Conservation (phyloP, 768 basidiomycete species). For the Tulasnella sp. region DNA sequence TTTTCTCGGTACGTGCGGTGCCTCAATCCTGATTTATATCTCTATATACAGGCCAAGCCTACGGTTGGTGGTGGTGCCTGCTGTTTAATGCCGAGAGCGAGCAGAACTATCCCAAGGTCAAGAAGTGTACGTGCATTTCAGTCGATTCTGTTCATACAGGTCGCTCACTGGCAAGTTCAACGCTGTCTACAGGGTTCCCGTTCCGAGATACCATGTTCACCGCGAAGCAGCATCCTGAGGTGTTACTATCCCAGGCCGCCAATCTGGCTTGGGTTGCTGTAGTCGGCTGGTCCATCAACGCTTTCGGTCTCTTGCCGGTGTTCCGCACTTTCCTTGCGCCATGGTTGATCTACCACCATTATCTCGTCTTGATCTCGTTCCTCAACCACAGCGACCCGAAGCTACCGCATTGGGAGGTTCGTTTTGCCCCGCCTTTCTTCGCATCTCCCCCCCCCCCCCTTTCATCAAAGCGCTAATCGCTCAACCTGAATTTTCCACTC, state of each 20-base stretch:
- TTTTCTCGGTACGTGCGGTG: background rate
- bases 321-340: constrained; percentile 31
- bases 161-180: too few relatives aligned
- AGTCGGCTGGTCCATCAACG: constrained; percentile 25
- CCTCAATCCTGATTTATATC: background rate
- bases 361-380: constrained; percentile 32
- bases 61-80: constrained; percentile 81
- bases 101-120: constrained; percentile 58
- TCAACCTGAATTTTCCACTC: too few relatives aligned
- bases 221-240: constrained; percentile 20
- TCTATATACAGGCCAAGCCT: constrained; percentile 35
- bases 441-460: constrained; percentile 94
- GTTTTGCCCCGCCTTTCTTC: too few relatives aligned
- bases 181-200: constrained; percentile 65
- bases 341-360: constrained; percentile 32
- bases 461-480: constrained; percentile 98
- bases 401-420: constrained; percentile 32
- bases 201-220: constrained; percentile 40
- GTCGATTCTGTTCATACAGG: constrained; percentile 19
- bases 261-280: constrained; percentile 26
- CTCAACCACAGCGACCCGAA: constrained; percentile 37
- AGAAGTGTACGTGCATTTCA: constrained; percentile 52
- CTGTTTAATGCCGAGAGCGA: constrained; percentile 79
- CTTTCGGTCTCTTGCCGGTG: constrained; percentile 28
- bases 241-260: constrained; percentile 33